phyloP scores from a whole-genome alignment of 352 stramenopile species.

The Vaucheria bursata region DNA sequence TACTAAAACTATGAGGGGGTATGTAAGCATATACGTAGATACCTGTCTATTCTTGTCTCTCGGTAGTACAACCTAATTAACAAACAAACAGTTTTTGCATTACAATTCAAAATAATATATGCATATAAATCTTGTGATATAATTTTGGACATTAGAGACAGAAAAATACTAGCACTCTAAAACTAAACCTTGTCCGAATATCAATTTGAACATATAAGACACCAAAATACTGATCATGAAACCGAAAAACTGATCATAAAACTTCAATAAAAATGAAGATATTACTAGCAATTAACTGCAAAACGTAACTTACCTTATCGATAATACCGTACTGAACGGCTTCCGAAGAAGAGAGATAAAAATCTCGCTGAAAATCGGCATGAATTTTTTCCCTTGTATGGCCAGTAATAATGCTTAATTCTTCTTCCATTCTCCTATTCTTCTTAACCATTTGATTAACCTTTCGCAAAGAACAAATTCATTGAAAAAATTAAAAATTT shows the following conservation, averaged over 20 bases:
- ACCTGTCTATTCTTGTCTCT: too few relatives aligned
- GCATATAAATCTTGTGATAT: too few relatives aligned
- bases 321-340: constrained; percentile 68
- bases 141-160: too few relatives aligned
- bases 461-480: too few relatives aligned
- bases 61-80: too few relatives aligned
- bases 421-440: constrained; percentile 50
- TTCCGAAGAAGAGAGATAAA: constrained; percentile 65
- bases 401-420: constrained; percentile 59
- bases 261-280: neutral
- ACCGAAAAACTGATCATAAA: neutral
- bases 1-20: too few relatives aligned
- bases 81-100: too few relatives aligned
- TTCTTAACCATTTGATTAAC: constrained; percentile 26
- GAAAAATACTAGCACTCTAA: too few relatives aligned
- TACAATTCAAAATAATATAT: too few relatives aligned
- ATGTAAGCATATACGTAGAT: too few relatives aligned
- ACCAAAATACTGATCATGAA: neutral
- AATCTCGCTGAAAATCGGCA: constrained; percentile 64
- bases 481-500: too few relatives aligned
- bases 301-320: constrained; percentile 54
- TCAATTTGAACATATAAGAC: constrained; percentile 8
- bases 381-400: constrained; percentile 56
- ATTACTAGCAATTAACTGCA: neutral
- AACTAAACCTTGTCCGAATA: too few relatives aligned